Conservation (phyloP, 345 rosid genomes). For the Populus nigra region DNA sequence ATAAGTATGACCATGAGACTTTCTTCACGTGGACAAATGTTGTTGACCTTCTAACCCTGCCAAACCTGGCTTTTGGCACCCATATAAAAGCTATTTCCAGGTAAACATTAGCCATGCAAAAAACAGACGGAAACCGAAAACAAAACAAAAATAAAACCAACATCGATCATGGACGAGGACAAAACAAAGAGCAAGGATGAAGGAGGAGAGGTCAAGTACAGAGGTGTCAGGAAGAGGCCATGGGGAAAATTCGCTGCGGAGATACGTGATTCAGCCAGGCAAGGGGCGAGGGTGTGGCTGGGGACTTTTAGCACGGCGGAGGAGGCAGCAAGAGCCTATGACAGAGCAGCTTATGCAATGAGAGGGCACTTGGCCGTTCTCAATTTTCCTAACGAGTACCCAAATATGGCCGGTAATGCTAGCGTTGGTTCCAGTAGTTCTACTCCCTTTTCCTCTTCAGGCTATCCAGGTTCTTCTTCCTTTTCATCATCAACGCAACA, state of each 20-base stretch:
- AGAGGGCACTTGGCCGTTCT: slow-evolving; percentile 77
- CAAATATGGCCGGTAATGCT: slow-evolving; percentile 13
- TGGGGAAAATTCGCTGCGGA: slow-evolving; percentile 96
- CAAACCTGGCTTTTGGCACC: slow-evolving; percentile 1
- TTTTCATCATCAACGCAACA: slow-evolving; percentile 26
- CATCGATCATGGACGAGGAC: slow-evolving; percentile 32
- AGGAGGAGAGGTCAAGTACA: slow-evolving; percentile 45
- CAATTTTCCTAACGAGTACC: slow-evolving; percentile 81
- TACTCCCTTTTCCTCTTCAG: slow-evolving; percentile 15
- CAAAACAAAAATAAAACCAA: neutral
- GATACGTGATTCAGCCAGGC: slow-evolving; percentile 73
- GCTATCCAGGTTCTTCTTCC: neutral
- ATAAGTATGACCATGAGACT: slow-evolving; percentile 1
- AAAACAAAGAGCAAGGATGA: neutral
- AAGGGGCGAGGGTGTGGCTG: slow-evolving; percentile 83
- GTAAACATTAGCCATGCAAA: slow-evolving; percentile 30
- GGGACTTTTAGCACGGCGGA: slow-evolving; percentile 89
- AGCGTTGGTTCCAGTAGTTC: neutral
- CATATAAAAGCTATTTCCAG: slow-evolving; percentile 16
- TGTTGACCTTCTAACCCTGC: neutral
- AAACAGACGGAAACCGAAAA: neutral
- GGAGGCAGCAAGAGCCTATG: slow-evolving; percentile 85
- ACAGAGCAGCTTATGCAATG: slow-evolving; percentile 79
- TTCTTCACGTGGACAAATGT: slow-evolving; percentile 16
- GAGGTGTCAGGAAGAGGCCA: slow-evolving; percentile 80